A percentile compares a stretch with the other conserved stretches of the same genome.
Evolutionary conservation across 179 eudicot genomes (phyloP).

Genomic region (Gypsophila paniculata): DNA sequence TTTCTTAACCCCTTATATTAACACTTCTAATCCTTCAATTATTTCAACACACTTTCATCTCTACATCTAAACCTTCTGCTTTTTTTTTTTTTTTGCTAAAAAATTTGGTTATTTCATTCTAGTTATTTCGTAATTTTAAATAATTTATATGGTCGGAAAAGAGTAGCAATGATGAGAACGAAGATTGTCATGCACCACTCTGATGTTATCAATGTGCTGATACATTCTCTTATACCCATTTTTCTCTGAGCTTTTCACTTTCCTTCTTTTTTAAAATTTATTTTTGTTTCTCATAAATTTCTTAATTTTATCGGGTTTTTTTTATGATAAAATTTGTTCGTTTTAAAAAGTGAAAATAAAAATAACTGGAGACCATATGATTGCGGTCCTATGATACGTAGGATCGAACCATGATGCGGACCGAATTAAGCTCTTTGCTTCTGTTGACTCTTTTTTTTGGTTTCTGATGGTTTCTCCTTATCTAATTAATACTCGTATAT

Average conservation of each 20-base stretch:
- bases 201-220: slow-evolving; percentile 40
- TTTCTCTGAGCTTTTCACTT: slow-evolving; percentile 15
- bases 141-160: not conserved
- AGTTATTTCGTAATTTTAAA: not conserved
- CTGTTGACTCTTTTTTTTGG: slow-evolving; percentile 41
- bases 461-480: slow-evolving; percentile 38
- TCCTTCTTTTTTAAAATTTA: not conserved
- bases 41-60: not conserved
- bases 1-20: not conserved
- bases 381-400: slow-evolving; percentile 27
- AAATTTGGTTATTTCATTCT: not conserved
- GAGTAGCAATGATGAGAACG: slow-evolving; percentile 39
- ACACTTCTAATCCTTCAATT: not conserved
- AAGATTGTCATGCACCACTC: slow-evolving; percentile 68
- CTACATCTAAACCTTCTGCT: no score
- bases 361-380: slow-evolving; percentile 30
- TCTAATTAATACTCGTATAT: not conserved
- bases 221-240: slow-evolving; percentile 20
- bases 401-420: slow-evolving; percentile 61
- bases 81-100: not conserved
- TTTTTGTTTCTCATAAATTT: not conserved
- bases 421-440: slow-evolving; percentile 41
- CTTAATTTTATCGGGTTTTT: not conserved
- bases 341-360: not conserved
- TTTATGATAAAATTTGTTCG: no score